A percentile compares a stretch with the other conserved stretches of the same genome.
Evolutionary conservation across 116 monocot genomes (phyloP).

Genomic region (Iris pallida): DNA sequence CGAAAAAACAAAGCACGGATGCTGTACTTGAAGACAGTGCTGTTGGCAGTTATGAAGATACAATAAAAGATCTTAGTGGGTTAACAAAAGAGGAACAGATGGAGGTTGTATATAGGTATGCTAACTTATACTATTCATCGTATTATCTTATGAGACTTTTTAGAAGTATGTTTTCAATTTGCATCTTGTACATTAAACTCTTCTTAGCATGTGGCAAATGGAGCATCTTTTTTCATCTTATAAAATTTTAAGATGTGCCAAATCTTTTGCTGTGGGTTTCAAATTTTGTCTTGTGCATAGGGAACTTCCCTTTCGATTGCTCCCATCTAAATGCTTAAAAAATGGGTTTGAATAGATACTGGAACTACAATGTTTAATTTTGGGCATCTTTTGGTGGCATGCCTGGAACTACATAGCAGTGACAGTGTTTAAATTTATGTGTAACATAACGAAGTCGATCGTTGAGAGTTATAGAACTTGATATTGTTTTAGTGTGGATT

Average conservation of each 20-base stretch:
- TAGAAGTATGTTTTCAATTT: not conserved
- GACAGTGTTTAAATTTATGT: too few relatives aligned
- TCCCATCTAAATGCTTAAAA: not conserved
- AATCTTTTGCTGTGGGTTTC: not conserved
- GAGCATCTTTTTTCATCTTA: not conserved
- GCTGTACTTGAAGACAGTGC: slow-evolving; percentile 18
- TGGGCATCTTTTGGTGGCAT: too few relatives aligned
- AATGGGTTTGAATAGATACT: not conserved
- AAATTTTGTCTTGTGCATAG: not conserved
- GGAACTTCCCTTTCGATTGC: not conserved
- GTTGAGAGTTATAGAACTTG: too few relatives aligned
- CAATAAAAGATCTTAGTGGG: slow-evolving; percentile 58
- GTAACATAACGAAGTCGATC: too few relatives aligned
- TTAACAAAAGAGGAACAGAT: slow-evolving; percentile 80
- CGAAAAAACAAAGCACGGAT: slow-evolving; percentile 9
- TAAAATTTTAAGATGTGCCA: not conserved
- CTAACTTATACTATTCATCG: not conserved
- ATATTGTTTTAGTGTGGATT: too few relatives aligned
- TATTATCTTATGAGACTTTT: not conserved
- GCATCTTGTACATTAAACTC: not conserved
- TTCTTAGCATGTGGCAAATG: not conserved
- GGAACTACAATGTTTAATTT: too few relatives aligned
- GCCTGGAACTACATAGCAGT: too few relatives aligned
- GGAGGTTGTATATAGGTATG: slow-evolving; percentile 74
- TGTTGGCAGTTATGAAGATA: slow-evolving; percentile 35